Evolutionary conservation across 176 grass and related monocot species (phyloP).

Genomic region (Lolium rigidum): DNA sequence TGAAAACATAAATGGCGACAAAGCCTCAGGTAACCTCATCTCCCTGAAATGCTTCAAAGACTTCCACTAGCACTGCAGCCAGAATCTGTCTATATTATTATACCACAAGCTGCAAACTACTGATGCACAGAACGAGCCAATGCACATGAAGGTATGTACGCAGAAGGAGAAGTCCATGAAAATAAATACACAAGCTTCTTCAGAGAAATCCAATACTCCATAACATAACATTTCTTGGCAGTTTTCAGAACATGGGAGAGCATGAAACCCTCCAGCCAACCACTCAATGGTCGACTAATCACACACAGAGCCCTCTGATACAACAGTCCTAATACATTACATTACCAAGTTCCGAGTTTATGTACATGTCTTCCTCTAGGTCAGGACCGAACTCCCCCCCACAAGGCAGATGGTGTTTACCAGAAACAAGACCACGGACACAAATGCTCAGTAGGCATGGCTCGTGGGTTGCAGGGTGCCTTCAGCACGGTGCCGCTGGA

Average conservation of each 20-base stretch:
- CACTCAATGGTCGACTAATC: not conserved
- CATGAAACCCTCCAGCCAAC: conserved; percentile 9
- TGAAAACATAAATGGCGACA: too few species aligned
- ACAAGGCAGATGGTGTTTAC: not conserved
- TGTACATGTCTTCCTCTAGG: conserved; percentile 42
- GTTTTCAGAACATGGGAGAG: conserved; percentile 3
- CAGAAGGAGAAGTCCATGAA: not conserved
- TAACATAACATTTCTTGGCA: conserved; percentile 4
- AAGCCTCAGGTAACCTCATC: not conserved
- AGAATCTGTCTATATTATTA: not conserved
- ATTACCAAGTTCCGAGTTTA: conserved; percentile 34
- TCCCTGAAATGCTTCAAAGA: not conserved
- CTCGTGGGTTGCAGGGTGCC: conserved; percentile 45
- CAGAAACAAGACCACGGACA: not conserved
- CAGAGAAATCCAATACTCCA: not conserved
- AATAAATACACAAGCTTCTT: not conserved
- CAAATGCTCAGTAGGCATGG: conserved; percentile 60
- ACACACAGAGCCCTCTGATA: conserved; percentile 7
- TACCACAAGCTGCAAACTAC: not conserved
- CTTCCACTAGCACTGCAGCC: not conserved
- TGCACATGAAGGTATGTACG: not conserved
- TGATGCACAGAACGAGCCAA: not conserved
- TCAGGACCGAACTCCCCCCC: not conserved
- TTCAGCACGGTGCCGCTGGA: conserved; percentile 60
- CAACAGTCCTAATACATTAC: conserved; percentile 29